Evolutionary conservation across 2,329 filamentous ascomycete genomes (phyloP), one percentile per base, ranked within the genome.

Genomic region (Thielaviopsis ethacetica): DNA sequence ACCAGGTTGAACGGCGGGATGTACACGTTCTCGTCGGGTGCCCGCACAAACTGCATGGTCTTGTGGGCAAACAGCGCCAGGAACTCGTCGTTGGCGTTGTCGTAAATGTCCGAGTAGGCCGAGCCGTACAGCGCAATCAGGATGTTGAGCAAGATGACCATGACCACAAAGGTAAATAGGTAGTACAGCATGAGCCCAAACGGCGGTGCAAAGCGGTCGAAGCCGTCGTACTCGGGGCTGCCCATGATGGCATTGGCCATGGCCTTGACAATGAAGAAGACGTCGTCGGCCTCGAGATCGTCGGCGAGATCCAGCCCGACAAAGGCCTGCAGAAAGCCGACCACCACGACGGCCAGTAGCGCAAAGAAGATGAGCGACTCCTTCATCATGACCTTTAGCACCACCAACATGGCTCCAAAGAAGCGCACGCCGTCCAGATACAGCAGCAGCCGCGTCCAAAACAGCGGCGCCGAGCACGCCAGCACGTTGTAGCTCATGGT

Each of bases 161-260:
- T 96, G 66, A 98, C 87, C 47, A 97, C 84, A 67, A 98, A 98
- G 19, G 91, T 95, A 71, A 96, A 98, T 68, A 94, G 81, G 74
- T 98, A 98, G 75, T 98, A 98, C 10, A 98, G 83, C 34, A 96
- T 87, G 56, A 95, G 80, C 9, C 93, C 93, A 69, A 96, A 98
- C 0, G 93, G 93, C 13, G 87, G 90, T 22, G 86, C 88, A 68
- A 97, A 98, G 24, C 84, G 79, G 64, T 96, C 90, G 67, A 97
- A 97, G 0, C 85, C 87, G 5, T 71, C 76, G 66, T 98, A 97
- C 64, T 97, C 91, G 0, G 93, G 93, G 55, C 83, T 88, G 68
- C 91, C 86, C 83, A 98, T 89, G 58, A 98, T 79, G 5, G 87
- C 88, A 65, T 95, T 96, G 22, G 87, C 77, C 88, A 94, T 93